Percentiles rank a stretch among this genome's conserved stretches.
Conservation (phyloP, 768 basidiomycete species). For the Hygrophorus pudorinus region DNA sequence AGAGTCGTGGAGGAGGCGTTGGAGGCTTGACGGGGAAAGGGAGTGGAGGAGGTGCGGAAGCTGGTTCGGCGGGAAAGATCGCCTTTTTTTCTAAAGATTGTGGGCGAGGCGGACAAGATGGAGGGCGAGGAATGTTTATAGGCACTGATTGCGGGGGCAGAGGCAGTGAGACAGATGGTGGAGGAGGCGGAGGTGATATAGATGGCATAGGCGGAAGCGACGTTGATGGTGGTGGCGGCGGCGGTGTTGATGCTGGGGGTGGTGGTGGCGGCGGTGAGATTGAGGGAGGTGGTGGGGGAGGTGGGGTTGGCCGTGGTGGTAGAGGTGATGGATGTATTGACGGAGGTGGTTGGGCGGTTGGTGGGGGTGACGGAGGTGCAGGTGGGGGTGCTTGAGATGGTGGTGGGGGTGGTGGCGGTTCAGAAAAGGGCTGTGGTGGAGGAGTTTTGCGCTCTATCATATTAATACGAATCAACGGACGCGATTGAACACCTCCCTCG, state of each 20-base stretch:
- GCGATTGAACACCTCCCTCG: background rate
- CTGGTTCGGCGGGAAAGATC: conserved; percentile 22
- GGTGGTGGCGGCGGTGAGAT: conserved; percentile 21
- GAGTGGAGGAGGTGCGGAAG: conserved; percentile 21
- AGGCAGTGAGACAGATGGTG: conserved; percentile 14
- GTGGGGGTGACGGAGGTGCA: conserved; percentile 16
- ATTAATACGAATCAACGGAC: background rate
- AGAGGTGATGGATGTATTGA: conserved; percentile 19
- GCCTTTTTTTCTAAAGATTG: conserved; percentile 17
- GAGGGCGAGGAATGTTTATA: conserved; percentile 18
- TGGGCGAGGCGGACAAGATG: conserved; percentile 26
- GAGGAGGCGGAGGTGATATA: conserved; percentile 12
- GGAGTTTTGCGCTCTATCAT: background rate
- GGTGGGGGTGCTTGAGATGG: background rate
- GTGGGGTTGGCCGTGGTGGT: conserved; percentile 15
- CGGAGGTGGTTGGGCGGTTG: conserved; percentile 17
- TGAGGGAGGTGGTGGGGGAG: conserved; percentile 14
- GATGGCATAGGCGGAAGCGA: conserved; percentile 10
- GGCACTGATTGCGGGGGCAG: conserved; percentile 14
- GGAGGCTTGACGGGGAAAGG: conserved; percentile 14
- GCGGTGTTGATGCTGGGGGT: conserved; percentile 19
- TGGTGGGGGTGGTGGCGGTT: conserved; percentile 5
- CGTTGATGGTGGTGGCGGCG: conserved; percentile 14
- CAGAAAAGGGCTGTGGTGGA: background rate
- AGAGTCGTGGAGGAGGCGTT: conserved; percentile 11